A percentile compares a stretch with the other conserved stretches of the same genome.
Evolutionary conservation across 2,329 filamentous ascomycete genomes (phyloP).

Genomic region (Calycina herbarum): DNA sequence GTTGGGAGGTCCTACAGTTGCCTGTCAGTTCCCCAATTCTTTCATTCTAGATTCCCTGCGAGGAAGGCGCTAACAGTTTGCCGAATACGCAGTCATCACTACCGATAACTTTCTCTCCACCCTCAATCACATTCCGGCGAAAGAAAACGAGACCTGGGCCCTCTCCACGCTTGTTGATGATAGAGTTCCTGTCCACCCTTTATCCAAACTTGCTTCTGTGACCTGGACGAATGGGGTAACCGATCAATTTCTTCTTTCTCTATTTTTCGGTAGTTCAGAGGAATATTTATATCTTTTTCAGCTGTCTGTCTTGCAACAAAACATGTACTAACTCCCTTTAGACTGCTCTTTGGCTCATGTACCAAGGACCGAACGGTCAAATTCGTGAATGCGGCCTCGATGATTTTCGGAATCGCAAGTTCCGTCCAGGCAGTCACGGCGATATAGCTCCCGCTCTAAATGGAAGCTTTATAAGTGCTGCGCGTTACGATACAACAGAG

Average conservation of each 20-base stretch:
- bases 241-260: background rate
- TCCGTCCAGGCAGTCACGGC: slow-evolving; percentile 15
- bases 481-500: slow-evolving; percentile 13
- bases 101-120: slow-evolving; percentile 11
- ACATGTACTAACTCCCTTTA: background rate
- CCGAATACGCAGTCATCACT: slow-evolving; percentile 5
- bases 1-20: slow-evolving; percentile 18
- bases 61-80: background rate
- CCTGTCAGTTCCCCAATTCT: slow-evolving; percentile 6
- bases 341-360: slow-evolving; percentile 18
- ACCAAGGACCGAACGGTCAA: slow-evolving; percentile 17
- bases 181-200: slow-evolving; percentile 9
- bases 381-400: slow-evolving; percentile 21
- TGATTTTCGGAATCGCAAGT: slow-evolving; percentile 17
- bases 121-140: slow-evolving; percentile 16
- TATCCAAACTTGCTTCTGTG: slow-evolving; percentile 17
- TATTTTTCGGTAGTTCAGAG: background rate
- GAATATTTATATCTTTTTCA: too few species aligned
- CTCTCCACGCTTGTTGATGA: slow-evolving; percentile 13
- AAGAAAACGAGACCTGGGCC: slow-evolving; percentile 17
- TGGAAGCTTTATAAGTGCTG: slow-evolving; percentile 13
- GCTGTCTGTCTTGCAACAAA: too few species aligned
- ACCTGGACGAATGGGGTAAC: slow-evolving; percentile 21
- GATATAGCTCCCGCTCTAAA: slow-evolving; percentile 7
- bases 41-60: background rate